phyloP scores from a whole-genome alignment of 768 basidiomycete species.

The Xerocomellus amylosporus region DNA sequence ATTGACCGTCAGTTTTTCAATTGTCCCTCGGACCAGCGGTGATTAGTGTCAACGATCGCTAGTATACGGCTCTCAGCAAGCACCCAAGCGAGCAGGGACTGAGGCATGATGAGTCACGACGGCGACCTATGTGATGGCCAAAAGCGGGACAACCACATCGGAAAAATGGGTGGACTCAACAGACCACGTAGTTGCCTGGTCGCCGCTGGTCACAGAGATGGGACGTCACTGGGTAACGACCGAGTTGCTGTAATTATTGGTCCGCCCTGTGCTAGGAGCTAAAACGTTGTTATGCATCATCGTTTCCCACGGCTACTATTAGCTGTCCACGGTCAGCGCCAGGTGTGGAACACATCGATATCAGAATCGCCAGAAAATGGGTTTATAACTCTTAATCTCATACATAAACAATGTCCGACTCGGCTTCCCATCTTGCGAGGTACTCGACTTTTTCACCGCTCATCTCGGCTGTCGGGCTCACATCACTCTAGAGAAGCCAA shows the following conservation, averaged over 20 bases:
- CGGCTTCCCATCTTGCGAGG: constrained; percentile 39
- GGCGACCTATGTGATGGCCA: not conserved
- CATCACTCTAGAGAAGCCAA: constrained; percentile 66
- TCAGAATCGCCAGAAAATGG: constrained; percentile 23
- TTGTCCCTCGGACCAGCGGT: not conserved
- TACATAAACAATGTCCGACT: constrained; percentile 38
- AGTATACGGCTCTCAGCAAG: not conserved
- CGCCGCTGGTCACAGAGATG: not conserved
- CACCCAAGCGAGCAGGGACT: not conserved
- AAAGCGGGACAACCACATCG: not conserved
- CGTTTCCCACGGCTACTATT: constrained; percentile 25
- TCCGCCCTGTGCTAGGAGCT: not conserved
- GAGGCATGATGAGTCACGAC: not conserved
- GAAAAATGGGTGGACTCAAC: not conserved
- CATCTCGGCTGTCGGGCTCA: constrained; percentile 8
- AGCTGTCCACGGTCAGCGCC: constrained; percentile 9
- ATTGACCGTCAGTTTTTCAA: not conserved
- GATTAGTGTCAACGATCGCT: not conserved
- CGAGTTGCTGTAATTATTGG: not conserved
- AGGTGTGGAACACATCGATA: constrained; percentile 14
- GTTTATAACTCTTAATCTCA: constrained; percentile 16
- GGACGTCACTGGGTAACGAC: not conserved
- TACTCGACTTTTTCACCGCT: constrained; percentile 3
- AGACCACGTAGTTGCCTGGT: not conserved
- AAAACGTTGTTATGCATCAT: not conserved